Percentiles rank a stretch among this genome's conserved stretches.
phyloP scores from a whole-genome alignment of 1,139 yeast species.

The Keqinozyma sinolaborantium region DNA sequence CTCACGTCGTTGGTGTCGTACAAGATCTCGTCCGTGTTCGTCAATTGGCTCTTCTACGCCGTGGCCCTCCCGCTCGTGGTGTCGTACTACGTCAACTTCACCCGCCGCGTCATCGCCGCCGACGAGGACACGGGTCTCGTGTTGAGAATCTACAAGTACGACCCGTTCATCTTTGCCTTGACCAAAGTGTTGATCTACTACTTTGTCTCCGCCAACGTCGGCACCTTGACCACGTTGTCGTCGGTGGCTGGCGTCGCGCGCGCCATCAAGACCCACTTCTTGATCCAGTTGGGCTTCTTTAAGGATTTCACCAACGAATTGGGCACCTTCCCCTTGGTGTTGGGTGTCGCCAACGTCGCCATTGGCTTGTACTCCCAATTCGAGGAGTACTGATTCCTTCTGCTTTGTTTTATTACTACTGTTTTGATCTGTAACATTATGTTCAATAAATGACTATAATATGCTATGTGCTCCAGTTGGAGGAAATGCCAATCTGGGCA shows the following conservation, averaged over 20 bases:
- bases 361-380: slow-evolving; percentile 52
- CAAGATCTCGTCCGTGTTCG: slow-evolving; percentile 27
- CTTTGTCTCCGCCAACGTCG: slow-evolving; percentile 31
- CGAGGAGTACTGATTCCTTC: slow-evolving; percentile 27
- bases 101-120: slow-evolving; percentile 40
- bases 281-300: slow-evolving; percentile 38
- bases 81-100: slow-evolving; percentile 53
- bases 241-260: slow-evolving; percentile 27
- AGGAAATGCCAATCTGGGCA: slow-evolving; percentile 32
- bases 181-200: slow-evolving; percentile 46
- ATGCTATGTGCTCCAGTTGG: slow-evolving; percentile 36
- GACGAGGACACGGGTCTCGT: slow-evolving; percentile 36
- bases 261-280: slow-evolving; percentile 32
- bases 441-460: neutral
- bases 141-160: slow-evolving; percentile 41
- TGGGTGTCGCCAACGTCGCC: slow-evolving; percentile 46
- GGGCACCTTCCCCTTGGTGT: slow-evolving; percentile 47
- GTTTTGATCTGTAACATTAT: slow-evolving; percentile 1
- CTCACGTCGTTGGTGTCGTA: slow-evolving; percentile 26
- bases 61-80: slow-evolving; percentile 40
- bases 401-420: slow-evolving; percentile 2
- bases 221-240: slow-evolving; percentile 27
- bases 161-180: slow-evolving; percentile 58
- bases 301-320: slow-evolving; percentile 31
- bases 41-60: slow-evolving; percentile 41